These are phyloP conservation scores for Aspergillus amoenus DNA, from an alignment of 2,329 filamentous ascomycete genomes.

Conservation along the genomic window DNA sequence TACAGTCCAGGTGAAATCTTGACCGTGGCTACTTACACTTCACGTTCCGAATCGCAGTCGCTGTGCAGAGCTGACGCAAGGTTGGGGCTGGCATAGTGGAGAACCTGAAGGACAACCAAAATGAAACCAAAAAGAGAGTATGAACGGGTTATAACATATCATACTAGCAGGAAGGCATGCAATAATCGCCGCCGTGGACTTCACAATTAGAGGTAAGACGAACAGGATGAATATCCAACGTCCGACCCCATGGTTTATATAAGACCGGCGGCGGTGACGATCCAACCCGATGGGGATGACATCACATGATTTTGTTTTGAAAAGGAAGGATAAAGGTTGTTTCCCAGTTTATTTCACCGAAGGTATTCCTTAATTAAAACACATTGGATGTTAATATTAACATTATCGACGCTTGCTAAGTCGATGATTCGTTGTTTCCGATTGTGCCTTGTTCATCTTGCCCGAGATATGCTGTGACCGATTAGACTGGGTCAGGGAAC, in stretches of 20 bases:
- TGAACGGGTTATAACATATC: slow-evolving; percentile 15
- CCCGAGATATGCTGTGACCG: too few species aligned
- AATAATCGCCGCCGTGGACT: slow-evolving; percentile 7
- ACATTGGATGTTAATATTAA: too few species aligned
- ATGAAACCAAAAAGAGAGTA: slow-evolving; percentile 20
- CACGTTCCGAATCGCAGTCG: slow-evolving; percentile 37
- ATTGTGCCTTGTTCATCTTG: too few species aligned
- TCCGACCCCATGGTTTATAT: slow-evolving; percentile 2
- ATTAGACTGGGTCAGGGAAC: background rate
- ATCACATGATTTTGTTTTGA: slow-evolving; percentile 21
- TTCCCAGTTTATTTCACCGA: too few species aligned
- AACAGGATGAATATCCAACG: slow-evolving; percentile 1
- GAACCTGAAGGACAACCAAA: slow-evolving; percentile 14
- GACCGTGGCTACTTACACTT: slow-evolving; percentile 30
- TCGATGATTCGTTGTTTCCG: too few species aligned
- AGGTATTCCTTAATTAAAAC: too few species aligned
- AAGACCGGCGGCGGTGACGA: slow-evolving; percentile 7
- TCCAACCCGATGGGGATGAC: slow-evolving; percentile 15
- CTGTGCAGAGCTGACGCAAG: slow-evolving; percentile 35
- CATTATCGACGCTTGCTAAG: too few species aligned
- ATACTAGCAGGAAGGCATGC: slow-evolving; percentile 6
- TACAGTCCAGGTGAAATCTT: background rate
- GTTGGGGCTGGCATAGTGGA: slow-evolving; percentile 35
- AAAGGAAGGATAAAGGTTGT: background rate
- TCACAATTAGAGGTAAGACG: background rate